Evolutionary conservation across 139 green algal genomes (phyloP).

Genomic region (Desmodesmus armatus): DNA sequence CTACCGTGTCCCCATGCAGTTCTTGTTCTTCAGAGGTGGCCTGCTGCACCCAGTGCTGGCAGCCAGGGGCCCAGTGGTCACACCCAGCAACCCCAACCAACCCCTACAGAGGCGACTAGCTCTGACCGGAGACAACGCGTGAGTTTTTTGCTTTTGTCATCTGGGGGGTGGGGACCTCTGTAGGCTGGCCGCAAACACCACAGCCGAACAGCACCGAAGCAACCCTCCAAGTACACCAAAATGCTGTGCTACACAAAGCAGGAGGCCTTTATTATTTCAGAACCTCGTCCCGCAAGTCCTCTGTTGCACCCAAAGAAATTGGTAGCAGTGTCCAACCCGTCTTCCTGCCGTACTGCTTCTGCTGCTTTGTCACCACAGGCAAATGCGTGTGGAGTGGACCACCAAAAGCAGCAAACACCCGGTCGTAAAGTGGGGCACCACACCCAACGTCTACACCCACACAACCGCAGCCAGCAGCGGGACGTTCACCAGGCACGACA

Average conservation of each 20-base stretch:
- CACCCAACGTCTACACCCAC: conserved; percentile 38
- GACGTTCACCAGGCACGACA: conserved; percentile 65
- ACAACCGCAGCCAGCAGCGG: conserved; percentile 26
- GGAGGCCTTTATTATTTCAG: too few species aligned
- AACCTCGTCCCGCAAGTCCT: too few species aligned
- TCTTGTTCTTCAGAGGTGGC: conserved; percentile 63
- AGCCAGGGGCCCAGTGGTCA: conserved; percentile 46
- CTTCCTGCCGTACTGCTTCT: background rate
- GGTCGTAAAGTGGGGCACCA: conserved; percentile 56
- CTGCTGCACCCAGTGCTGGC: conserved; percentile 46
- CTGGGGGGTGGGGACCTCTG: background rate
- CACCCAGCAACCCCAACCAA: conserved; percentile 55
- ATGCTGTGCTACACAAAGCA: background rate
- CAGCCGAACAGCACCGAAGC: background rate
- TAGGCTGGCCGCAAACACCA: too few species aligned
- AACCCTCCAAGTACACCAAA: background rate
- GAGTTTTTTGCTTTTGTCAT: too few species aligned
- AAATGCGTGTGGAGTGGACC: conserved; percentile 75
- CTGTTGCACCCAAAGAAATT: too few species aligned
- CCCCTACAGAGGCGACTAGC: conserved; percentile 61
- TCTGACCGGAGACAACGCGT: conserved; percentile 56
- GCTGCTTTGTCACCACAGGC: conserved; percentile 43
- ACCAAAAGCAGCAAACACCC: conserved; percentile 53
- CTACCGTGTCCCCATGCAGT: conserved; percentile 59
- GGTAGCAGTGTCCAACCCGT: too few species aligned